Base-by-base conservation (phyloP, 768 basidiomycete species). In the Lyophyllum shimeji region DNA sequence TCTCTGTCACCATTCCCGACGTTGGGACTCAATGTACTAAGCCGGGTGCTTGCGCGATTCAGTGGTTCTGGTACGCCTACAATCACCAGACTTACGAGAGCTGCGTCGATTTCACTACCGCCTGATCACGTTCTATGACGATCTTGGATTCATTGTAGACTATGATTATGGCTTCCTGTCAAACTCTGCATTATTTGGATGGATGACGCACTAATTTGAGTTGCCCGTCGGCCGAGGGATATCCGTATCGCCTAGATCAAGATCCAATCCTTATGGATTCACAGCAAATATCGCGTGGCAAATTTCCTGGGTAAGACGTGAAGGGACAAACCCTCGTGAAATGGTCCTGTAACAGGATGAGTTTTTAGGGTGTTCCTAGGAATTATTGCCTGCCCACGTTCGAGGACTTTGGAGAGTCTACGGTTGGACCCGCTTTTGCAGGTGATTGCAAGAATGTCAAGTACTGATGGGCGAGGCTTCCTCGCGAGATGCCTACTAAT, bases 41-140 rank as follows among this genome's bases (percentile, higher is more conserved):
- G 8, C 59, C 62, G 7, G 73, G 71, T 4, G 61, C 64, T 9
- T 75, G 73, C 37, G 72, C 72, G 9, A 71, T 74, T 55, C 73
- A 74, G 55, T 75, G 74, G 72, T 74, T 67, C 67, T 74, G 70
- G 71, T 69, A 63, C 51, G 66, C 51, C 0, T 63, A 57, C 37
- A 69, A 68, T 52, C 53, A 57, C 24, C 70, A 73, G 60, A 71
- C 72, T 0, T 74, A 72, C 50, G 64, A 72, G 64, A 73, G 71
- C 48, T 72, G 72, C 58, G 63, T 72, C 37, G 69, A 74, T 49
- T 73, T 73, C 45, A 64, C 69, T 4, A 49, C 52, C 2, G 37
- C 45, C 27, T 58, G 52, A 53, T 27, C 17, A 37, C 15, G 27
- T 20, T 15, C 21, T 9, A 37, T 23, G 18, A 37, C 7, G 40